Base-by-base conservation (phyloP, 768 basidiomycete species). In the Lentinula lateritia region DNA sequence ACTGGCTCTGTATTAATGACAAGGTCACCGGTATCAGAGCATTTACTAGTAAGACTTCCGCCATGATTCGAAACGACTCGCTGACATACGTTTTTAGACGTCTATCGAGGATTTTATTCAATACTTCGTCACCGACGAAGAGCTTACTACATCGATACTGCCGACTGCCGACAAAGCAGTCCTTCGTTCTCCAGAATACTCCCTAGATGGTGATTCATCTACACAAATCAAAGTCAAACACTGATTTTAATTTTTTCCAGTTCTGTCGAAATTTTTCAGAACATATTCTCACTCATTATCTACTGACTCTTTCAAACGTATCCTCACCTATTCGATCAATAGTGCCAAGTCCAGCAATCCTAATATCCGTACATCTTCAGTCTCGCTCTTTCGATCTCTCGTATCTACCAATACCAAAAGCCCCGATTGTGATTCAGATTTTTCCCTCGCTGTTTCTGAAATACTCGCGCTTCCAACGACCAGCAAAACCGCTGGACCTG, bases 401-500 rank as follows among this genome's bases (percentile, higher is more conserved):
- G 66, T 89, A 45, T 65, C 74, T 8, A 65, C 69, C 13, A 71
- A 73, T 3, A 67, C 75, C 7, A 41, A 41, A 9, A 41, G 28
- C 41, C 8, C 20, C 7, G 28, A 43, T 5, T 15, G 39, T 16
- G 64, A 77, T 12, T 74, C 75, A 5, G 76, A 81, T 23, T 66
- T 78, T 9, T 75, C 78, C 6, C 63, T 76, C 1, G 80, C 85
- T 10, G 80, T 87, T 2, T 76, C 76, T 8, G 93, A 96, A 64
- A 72, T 94, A 5, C 75, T 94, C 9, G 75, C 76, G n/a, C 78
- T 93, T 0, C 90, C 93, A 1, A 87, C 89, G 66, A 72, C 87
- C 0, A 90, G 93, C 20, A 99, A 97, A 77, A 92, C 94, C 0
- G 76, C 87, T 0, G 93, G 93, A 1, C 82, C 90, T 2, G 96